A percentile compares a stretch with the other conserved stretches of the same genome.
These are phyloP conservation scores for Physaria fendleri DNA, from an alignment of 345 rosid species.

Conservation along the genomic window DNA sequence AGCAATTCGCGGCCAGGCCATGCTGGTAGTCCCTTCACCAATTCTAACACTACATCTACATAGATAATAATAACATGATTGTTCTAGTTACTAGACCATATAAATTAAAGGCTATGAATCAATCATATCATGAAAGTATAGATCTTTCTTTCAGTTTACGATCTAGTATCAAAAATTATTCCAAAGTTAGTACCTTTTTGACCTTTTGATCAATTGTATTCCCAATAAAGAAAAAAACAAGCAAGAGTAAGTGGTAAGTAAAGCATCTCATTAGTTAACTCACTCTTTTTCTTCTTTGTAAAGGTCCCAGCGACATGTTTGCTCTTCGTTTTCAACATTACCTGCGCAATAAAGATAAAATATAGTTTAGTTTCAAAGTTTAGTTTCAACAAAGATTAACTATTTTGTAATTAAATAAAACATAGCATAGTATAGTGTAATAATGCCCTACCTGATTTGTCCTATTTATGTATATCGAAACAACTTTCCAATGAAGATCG, in stretches of 20 bases:
- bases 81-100: no score
- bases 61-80: no score
- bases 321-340: conserved; percentile 82
- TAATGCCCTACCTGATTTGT: conserved; percentile 55
- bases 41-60: conserved; percentile 60
- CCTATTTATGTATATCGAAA: conserved; percentile 78
- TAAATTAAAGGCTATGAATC: no score
- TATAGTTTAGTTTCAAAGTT: background rate
- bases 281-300: conserved; percentile 86
- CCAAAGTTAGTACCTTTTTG: conserved; percentile 14
- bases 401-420: background rate
- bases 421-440: background rate
- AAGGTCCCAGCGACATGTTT: conserved; percentile 72
- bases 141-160: conserved; percentile 21
- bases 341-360: conserved; percentile 34
- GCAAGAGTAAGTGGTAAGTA: conserved; percentile 29
- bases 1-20: conserved; percentile 80
- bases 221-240: background rate
- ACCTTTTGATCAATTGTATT: conserved; percentile 16
- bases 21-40: conserved; percentile 53
- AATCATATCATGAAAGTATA: background rate
- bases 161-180: background rate
- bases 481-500: conserved; percentile 93
- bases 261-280: conserved; percentile 28
- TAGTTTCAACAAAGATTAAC: background rate